Evolutionary conservation across 345 rosid genomes (phyloP).

Genomic region (Physaria fendleri): DNA sequence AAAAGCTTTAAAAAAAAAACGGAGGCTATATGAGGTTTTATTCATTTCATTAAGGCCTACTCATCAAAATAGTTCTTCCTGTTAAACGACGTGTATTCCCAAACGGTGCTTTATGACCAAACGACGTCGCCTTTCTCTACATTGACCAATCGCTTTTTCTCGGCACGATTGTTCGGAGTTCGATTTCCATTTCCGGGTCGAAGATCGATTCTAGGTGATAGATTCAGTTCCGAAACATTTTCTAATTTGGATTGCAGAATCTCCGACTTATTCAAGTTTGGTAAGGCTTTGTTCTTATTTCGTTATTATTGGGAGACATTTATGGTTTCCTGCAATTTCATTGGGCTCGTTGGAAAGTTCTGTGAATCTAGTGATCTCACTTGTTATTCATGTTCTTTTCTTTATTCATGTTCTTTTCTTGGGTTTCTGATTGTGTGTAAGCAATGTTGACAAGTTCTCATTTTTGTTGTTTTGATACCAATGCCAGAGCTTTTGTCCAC

Average conservation of each 20-base stretch:
- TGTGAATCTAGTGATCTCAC: not conserved
- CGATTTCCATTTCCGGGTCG: not conserved
- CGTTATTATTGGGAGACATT: not conserved
- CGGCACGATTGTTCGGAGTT: constrained; percentile 7
- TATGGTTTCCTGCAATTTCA: not conserved
- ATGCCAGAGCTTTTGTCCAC: constrained; percentile 3
- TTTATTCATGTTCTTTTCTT: too few species aligned
- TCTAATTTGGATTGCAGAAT: not conserved
- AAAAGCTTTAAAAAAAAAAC: too few species aligned
- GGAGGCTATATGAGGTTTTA: too few species aligned
- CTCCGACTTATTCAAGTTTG: not conserved
- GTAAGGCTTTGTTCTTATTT: constrained; percentile 3
- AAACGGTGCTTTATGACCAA: not conserved
- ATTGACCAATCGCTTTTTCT: not conserved
- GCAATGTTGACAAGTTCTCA: not conserved
- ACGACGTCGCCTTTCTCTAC: not conserved
- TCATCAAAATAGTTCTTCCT: too few species aligned
- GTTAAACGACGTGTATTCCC: not conserved
- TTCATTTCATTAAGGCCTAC: too few species aligned
- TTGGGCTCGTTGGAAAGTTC: not conserved
- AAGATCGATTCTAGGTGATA: not conserved
- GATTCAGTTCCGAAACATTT: not conserved
- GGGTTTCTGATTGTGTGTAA: not conserved
- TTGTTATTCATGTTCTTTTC: not conserved
- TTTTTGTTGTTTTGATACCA: not conserved